A percentile compares a stretch with the other conserved stretches of the same genome.
These are phyloP conservation scores for Colletotrichum karsti DNA, from an alignment of 2,329 filamentous ascomycete species.

Conservation along the genomic window DNA sequence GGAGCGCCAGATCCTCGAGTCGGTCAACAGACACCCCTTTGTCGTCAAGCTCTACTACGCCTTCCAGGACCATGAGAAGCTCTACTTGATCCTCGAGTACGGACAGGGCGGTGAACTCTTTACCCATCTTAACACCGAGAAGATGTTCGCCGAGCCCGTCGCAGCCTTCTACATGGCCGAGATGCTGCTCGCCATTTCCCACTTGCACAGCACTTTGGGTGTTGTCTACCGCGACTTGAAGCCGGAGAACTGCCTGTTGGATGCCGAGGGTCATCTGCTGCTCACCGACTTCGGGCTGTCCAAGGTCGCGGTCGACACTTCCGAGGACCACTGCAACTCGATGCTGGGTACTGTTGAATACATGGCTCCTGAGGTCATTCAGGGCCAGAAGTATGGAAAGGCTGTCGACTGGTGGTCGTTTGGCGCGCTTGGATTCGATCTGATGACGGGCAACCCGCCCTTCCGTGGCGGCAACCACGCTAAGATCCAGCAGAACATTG, in stretches of 20 bases:
- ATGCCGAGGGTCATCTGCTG: constrained; percentile 89
- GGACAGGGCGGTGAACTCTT: constrained; percentile 97
- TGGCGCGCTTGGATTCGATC: constrained; percentile 88
- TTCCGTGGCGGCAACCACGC: constrained; percentile 91
- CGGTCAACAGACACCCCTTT: constrained; percentile 95
- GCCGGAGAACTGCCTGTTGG: constrained; percentile 95
- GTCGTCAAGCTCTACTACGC: constrained; percentile 98
- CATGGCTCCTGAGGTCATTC: constrained; percentile 96
- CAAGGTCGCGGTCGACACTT: constrained; percentile 82
- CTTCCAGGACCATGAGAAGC: constrained; percentile 97
- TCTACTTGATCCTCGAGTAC: constrained; percentile 97
- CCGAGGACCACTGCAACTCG: constrained; percentile 77
- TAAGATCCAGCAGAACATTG: constrained; percentile 95
- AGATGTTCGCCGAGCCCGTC: constrained; percentile 91
- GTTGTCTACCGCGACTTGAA: constrained; percentile 98
- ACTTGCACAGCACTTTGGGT: constrained; percentile 90
- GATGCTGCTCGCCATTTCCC: constrained; percentile 92
- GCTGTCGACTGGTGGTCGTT: constrained; percentile 99
- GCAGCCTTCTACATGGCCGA: constrained; percentile 99
- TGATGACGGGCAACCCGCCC: constrained; percentile 91
- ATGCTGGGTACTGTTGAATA: constrained; percentile 96
- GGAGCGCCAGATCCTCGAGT: constrained; percentile 93
- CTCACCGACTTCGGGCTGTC: constrained; percentile 97
- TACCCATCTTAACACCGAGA: constrained; percentile 90
- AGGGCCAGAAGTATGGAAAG: constrained; percentile 89